Base-by-base conservation (phyloP, 352 stramenopile species). In the Pythium oligandrum region DNA sequence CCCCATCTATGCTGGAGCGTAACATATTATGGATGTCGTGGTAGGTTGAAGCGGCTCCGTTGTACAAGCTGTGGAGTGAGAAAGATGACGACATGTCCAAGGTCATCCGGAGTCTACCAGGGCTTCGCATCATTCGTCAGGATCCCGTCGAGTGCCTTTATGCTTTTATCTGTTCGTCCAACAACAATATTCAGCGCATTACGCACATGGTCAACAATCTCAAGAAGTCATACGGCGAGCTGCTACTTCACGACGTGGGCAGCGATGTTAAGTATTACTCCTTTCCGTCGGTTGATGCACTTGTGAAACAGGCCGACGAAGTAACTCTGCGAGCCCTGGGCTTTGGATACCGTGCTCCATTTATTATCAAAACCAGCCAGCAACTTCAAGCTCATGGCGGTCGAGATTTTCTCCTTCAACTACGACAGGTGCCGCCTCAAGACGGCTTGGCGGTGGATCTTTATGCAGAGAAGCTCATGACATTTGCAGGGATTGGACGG, bases 111-210 rank as follows among this genome's bases (percentile, higher is more conserved):
- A 70, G 62, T 10, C 75, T 98, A 40, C 83, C 79, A 33, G 91
- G 91, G 4, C 82, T 96, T 10, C 70, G 91, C 32, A 82, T 97
- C 30, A 46, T 98, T 10, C 57, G 86, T 7, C 95, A 98, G 64
- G 82, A 98, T 69, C 90, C 90, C 6, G 71, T 92, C 44, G 93
- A 98, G 68, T 98, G 90, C 67, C 68, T 98, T 6, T 83, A 98
- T 59, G 96, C 83, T 38, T 98, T 98, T 64, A 96, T 98, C 49
- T 98, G 90, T 61, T 96, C 81, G 8, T 95, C 77, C 50, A 98
- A 98, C 73, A 98, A 98, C 71, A 98, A 98, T 65, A 98, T 98
- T 63, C 66, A 80, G 26, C 63, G 95, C 30, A 98, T 98, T 61
- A 85, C 75, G 7, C 78, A 90, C 38, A 97, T 98, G 77, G 61